phyloP scores from a whole-genome alignment of 164 flowering plant genomes.

The Sedum album region DNA sequence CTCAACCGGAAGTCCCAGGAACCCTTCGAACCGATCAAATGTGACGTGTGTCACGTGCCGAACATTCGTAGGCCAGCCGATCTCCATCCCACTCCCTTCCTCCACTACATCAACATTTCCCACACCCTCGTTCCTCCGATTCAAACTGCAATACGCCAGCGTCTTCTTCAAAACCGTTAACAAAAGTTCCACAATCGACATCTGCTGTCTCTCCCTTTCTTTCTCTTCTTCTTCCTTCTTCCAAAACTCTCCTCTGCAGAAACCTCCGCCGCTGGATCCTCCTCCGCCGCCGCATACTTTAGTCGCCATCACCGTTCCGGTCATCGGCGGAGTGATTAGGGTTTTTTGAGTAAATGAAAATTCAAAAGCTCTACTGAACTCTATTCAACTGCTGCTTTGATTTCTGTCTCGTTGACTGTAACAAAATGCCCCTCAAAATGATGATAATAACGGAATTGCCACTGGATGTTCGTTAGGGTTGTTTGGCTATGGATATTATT shows the following conservation, averaged over 20 bases:
- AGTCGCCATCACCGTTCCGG: background rate
- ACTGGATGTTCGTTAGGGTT: too few species aligned
- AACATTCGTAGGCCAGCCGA: conserved; percentile 86
- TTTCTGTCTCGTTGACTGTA: too few species aligned
- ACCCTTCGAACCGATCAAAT: conserved; percentile 88
- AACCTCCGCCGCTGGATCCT: background rate
- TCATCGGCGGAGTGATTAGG: background rate
- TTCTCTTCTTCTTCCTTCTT: background rate
- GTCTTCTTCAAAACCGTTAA: background rate
- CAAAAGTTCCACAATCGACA: conserved; percentile 1
- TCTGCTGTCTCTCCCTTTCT: background rate
- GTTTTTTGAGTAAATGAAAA: too few species aligned
- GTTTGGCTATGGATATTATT: too few species aligned
- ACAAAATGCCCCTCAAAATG: too few species aligned
- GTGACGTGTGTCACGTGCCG: conserved; percentile 92
- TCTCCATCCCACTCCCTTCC: conserved; percentile 46
- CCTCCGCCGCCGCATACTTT: background rate
- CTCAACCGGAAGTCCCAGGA: conserved; percentile 87
- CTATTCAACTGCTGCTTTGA: too few species aligned
- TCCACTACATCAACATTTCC: background rate
- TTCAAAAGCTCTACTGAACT: too few species aligned
- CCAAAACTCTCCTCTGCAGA: background rate
- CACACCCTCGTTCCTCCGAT: background rate
- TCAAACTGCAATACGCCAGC: background rate
- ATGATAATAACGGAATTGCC: too few species aligned